Evolutionary conservation across 345 rosid species (phyloP), one percentile per base, ranked within the genome.

Genomic region (Eucalyptus polyanthemos): DNA sequence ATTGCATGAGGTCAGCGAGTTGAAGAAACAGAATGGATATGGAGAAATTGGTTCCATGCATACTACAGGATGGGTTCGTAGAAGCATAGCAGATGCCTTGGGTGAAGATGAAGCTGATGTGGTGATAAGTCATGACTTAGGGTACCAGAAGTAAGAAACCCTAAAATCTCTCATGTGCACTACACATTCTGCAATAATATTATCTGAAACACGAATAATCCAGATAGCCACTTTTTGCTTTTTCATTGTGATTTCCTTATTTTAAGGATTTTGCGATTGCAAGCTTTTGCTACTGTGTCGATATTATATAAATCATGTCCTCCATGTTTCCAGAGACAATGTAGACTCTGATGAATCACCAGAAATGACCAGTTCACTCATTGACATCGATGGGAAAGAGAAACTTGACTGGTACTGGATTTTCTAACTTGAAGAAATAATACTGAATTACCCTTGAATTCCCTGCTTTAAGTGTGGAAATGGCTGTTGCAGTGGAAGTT

Each of bases 41-140:
- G 95, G 94, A 91, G 98, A 93, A 90, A 86, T 76, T 87, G 92
- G 90, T 67, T 85, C 93, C 45, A 87, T 92, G 50, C 89, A 92
- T 47, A 90, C 93, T n/a, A 92, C 86, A 72, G 97, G 92, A 92
- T 94, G 97, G 97, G 86, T 87, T 86, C 94, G 87, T 62, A 94
- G 96, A 93, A 98, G 94, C 95, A 80, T 98, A 92, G 98, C 98
- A 85, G 99, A 98, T 93, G 98, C 99, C 58, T 92, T 98, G 92
- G 99, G 99, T 86, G 99, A 98, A 72, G 99, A 98, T 91, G 99
- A 98, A 92, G 98, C 97, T 91, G 99, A 97, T 94, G 98, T 97
- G 86, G 93, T 94, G 89, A 92, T 97, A 90, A 88, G 96, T 88
- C 96, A 95, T 94, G 94, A 94, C 50, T 89, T 90, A 44, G 93